These are phyloP conservation scores for Zygosaccharomyces bisporus DNA, from an alignment of 805 yeast genomes.

Conservation along the genomic window DNA sequence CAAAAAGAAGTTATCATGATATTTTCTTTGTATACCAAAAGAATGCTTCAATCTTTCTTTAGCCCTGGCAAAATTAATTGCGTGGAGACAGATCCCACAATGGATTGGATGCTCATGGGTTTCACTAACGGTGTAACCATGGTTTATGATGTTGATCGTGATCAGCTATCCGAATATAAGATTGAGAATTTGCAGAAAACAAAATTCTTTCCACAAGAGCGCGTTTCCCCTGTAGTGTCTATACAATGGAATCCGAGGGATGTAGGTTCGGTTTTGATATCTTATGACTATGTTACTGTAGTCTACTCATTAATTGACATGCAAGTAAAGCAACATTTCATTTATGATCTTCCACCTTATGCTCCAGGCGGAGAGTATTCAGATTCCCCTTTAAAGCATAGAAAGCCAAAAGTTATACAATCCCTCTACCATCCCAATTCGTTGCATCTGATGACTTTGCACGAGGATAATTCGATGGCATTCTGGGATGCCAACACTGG, in stretches of 20 bases:
- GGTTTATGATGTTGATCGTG: slow-evolving; percentile 79
- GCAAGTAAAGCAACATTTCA: slow-evolving; percentile 51
- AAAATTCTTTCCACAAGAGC: slow-evolving; percentile 52
- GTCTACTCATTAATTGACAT: slow-evolving; percentile 63
- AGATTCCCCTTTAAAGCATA: slow-evolving; percentile 22
- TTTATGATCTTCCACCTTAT: slow-evolving; percentile 60
- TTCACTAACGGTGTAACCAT: slow-evolving; percentile 67
- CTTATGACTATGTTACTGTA: slow-evolving; percentile 67
- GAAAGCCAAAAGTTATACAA: slow-evolving; percentile 44
- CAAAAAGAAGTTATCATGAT: slow-evolving; percentile 58
- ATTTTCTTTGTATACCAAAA: slow-evolving; percentile 62
- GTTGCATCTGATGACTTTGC: slow-evolving; percentile 71
- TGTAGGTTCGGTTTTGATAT: slow-evolving; percentile 68
- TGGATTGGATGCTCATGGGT: slow-evolving; percentile 86
- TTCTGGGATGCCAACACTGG: slow-evolving; percentile 93
- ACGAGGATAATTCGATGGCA: slow-evolving; percentile 77
- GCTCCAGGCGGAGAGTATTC: slow-evolving; percentile 67
- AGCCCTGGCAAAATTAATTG: slow-evolving; percentile 67
- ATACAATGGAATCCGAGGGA: slow-evolving; percentile 88
- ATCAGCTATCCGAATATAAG: slow-evolving; percentile 57
- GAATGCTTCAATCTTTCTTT: slow-evolving; percentile 54
- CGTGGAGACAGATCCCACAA: slow-evolving; percentile 74
- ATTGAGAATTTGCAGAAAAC: slow-evolving; percentile 67
- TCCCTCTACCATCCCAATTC: slow-evolving; percentile 94
- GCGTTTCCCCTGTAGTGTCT: slow-evolving; percentile 59